Evolutionary conservation across 1,284 basidiomycete species (phyloP).

Genomic region (Meripilus lineatus): DNA sequence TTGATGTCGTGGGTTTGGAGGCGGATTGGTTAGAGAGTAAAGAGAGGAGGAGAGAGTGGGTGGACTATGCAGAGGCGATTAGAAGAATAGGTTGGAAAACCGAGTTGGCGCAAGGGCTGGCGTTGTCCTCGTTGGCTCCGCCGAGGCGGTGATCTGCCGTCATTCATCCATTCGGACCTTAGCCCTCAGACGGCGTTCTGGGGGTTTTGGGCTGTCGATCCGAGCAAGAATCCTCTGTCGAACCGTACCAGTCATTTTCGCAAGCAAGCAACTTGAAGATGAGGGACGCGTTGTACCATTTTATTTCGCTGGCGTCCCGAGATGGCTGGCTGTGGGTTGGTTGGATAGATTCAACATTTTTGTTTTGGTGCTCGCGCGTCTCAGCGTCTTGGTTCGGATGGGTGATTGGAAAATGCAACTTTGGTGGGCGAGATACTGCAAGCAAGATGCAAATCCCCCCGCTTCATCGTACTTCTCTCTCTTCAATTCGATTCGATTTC

Average conservation of each 20-base stretch:
- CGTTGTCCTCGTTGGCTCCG: constrained; percentile 64
- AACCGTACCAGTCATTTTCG: no score
- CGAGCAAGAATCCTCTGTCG: no score
- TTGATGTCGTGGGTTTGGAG: constrained; percentile 71
- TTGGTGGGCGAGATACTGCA: no score
- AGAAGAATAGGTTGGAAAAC: constrained; percentile 72
- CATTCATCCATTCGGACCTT: neutral
- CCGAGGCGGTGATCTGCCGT: constrained; percentile 28
- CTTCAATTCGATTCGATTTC: no score
- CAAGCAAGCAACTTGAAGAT: no score
- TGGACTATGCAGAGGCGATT: constrained; percentile 75
- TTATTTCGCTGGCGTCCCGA: neutral
- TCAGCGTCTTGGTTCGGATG: no score
- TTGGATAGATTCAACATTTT: no score
- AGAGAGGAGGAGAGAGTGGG: constrained; percentile 78
- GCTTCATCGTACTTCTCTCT: no score
- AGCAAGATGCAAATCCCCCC: no score
- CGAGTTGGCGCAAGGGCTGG: constrained; percentile 69
- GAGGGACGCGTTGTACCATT: no score
- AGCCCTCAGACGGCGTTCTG: constrained; percentile 1
- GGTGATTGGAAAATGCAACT: no score
- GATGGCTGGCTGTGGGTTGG: neutral
- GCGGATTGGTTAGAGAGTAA: constrained; percentile 72
- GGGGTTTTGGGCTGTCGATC: neutral
- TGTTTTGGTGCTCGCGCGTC: no score